Conservation (phyloP, 345 rosid genomes). For the Cardamine occulta region DNA sequence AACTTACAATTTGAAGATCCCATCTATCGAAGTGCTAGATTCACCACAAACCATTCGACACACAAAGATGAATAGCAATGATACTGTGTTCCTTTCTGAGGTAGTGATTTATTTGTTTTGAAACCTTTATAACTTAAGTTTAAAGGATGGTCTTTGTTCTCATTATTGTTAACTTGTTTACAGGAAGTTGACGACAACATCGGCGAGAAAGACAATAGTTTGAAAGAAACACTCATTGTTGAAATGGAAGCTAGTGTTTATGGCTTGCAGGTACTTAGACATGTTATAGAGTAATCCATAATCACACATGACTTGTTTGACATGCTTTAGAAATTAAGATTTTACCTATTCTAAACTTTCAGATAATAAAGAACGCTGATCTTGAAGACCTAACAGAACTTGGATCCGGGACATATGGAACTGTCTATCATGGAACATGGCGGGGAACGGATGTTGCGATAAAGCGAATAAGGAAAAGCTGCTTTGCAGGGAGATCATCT, state of each 20-base stretch:
- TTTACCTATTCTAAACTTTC: slow-evolving; percentile 32
- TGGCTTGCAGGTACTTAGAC: slow-evolving; percentile 62
- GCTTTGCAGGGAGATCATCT: slow-evolving; percentile 64
- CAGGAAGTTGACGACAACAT: slow-evolving; percentile 51
- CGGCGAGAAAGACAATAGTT: slow-evolving; percentile 44
- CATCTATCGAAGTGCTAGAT: slow-evolving; percentile 39
- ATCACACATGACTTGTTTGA: slow-evolving; percentile 10
- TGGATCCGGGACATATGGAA: slow-evolving; percentile 78
- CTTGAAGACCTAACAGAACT: slow-evolving; percentile 69
- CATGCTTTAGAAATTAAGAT: not conserved
- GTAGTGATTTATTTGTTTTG: slow-evolving; percentile 36
- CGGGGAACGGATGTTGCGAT: slow-evolving; percentile 81
- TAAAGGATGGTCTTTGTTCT: not conserved
- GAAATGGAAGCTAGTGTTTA: slow-evolving; percentile 74
- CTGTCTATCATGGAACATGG: slow-evolving; percentile 81
- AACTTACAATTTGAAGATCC: slow-evolving; percentile 28
- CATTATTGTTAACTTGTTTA: slow-evolving; percentile 16
- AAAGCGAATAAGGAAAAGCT: slow-evolving; percentile 67
- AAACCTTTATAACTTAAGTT: slow-evolving; percentile 2
- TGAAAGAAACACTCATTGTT: slow-evolving; percentile 55
- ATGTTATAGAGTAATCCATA: slow-evolving; percentile 8
- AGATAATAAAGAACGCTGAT: slow-evolving; percentile 68
- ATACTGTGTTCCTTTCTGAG: slow-evolving; percentile 38
- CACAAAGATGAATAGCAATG: slow-evolving; percentile 43
- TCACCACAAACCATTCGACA: slow-evolving; percentile 36